Evolutionary conservation across 257 asterid species (phyloP).

Genomic region (Osmanthus fragrans): DNA sequence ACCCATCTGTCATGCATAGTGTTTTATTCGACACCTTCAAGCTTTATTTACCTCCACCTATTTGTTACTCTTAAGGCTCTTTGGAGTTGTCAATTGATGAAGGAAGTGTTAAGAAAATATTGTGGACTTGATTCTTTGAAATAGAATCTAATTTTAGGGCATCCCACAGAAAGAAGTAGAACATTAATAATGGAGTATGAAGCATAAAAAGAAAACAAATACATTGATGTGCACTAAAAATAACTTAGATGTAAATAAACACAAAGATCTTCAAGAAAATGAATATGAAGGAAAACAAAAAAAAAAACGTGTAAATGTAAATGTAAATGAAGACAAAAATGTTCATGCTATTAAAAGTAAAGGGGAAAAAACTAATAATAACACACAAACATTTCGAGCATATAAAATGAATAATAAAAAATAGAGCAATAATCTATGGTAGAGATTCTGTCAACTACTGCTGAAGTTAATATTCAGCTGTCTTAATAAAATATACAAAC

Average conservation of each 20-base stretch:
- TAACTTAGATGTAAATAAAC: not conserved
- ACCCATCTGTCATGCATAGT: not conserved
- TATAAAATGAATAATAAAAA: conserved; percentile 1
- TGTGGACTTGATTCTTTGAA: not conserved
- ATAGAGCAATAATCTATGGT: not conserved
- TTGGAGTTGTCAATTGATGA: not conserved
- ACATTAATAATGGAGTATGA: not conserved
- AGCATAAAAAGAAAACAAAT: not conserved
- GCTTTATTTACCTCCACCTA: conserved; percentile 1
- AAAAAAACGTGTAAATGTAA: not conserved
- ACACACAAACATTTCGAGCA: not conserved
- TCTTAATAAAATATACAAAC: not conserved
- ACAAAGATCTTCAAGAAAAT: not conserved
- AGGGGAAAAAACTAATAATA: not conserved
- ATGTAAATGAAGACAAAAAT: not conserved
- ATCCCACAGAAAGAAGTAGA: not conserved
- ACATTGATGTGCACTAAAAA: not conserved
- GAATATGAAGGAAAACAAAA: not conserved
- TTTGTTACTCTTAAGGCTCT: conserved; percentile 8
- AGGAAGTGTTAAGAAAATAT: not conserved
- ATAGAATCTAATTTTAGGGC: not conserved
- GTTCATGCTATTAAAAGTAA: not conserved
- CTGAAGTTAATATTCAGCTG: conserved; percentile 8
- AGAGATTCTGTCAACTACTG: not conserved
- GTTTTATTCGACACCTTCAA: not conserved